Conservation (phyloP, 768 basidiomycete genomes). For the Fistulinella prunicolor region DNA sequence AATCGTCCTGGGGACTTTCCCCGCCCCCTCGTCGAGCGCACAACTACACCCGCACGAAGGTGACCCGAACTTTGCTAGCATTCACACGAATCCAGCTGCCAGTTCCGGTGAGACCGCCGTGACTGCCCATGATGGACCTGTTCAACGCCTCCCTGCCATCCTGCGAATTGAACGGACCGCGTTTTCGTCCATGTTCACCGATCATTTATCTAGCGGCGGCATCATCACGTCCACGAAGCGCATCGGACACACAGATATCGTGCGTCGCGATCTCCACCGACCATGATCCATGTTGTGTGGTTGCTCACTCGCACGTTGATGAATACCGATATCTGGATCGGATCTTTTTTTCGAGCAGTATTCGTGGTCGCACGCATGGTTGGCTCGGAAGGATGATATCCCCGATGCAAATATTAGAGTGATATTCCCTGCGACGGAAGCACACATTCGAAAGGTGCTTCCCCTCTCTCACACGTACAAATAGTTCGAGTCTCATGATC, state of each 20-base stretch:
- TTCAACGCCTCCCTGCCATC: constrained; percentile 58
- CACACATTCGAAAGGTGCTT: constrained; percentile 71
- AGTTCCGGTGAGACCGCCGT: constrained; percentile 7
- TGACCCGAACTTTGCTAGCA: too few species aligned
- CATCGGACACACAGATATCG: constrained; percentile 68
- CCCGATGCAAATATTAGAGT: constrained; percentile 82
- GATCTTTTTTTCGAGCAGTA: constrained; percentile 50
- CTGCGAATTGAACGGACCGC: constrained; percentile 78
- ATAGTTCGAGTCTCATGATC: neutral
- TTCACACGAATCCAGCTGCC: neutral
- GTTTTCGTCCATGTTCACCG: constrained; percentile 43
- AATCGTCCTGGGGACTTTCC: constrained; percentile 67
- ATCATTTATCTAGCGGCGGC: constrained; percentile 34
- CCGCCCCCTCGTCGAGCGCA: constrained; percentile 13
- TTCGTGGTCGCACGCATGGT: constrained; percentile 75
- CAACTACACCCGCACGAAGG: neutral
- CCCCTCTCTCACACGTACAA: neutral
- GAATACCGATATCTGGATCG: neutral
- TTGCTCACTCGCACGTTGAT: too few species aligned
- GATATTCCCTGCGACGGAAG: constrained; percentile 85
- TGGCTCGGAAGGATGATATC: constrained; percentile 34
- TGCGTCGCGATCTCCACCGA: constrained; percentile 29
- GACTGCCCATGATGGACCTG: too few species aligned
- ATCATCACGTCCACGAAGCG: constrained; percentile 42
- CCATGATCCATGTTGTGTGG: too few species aligned